Evolutionary conservation across 2,329 filamentous ascomycete species (phyloP).

Genomic region (Ramularia endophylla): DNA sequence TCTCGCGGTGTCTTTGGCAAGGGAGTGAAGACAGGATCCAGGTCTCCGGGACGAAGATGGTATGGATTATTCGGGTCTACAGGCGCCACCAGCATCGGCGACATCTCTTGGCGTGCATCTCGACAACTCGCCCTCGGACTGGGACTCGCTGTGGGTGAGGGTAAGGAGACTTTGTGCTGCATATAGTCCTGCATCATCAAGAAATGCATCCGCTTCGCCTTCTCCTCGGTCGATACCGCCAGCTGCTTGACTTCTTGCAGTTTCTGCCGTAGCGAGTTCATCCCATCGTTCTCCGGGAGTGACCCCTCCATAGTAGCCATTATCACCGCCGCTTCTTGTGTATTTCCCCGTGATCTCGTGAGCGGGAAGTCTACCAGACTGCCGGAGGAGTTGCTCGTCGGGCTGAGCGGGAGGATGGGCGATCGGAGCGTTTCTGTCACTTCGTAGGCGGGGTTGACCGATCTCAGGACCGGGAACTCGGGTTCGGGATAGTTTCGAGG

Average conservation of each 20-base stretch:
- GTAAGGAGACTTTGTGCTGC: slow-evolving; percentile 14
- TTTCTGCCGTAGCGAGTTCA: slow-evolving; percentile 41
- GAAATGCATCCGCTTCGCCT: slow-evolving; percentile 43
- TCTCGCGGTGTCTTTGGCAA: slow-evolving; percentile 20
- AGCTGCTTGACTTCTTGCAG: slow-evolving; percentile 44
- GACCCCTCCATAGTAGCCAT: slow-evolving; percentile 16
- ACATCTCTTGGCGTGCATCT: slow-evolving; percentile 1
- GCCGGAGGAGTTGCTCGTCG: slow-evolving; percentile 2
- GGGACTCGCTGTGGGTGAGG: slow-evolving; percentile 6
- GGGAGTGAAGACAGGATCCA: slow-evolving; percentile 31
- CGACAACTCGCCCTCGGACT: slow-evolving; percentile 1
- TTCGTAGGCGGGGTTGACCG: slow-evolving; percentile 21
- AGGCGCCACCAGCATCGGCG: slow-evolving; percentile 14
- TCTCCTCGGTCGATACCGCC: slow-evolving; percentile 41
- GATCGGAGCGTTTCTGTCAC: slow-evolving; percentile 14
- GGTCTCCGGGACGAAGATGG: slow-evolving; percentile 29
- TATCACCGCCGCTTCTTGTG: background rate
- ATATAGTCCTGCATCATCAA: slow-evolving; percentile 46
- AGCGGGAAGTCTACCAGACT: slow-evolving; percentile 5
- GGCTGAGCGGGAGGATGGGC: background rate
- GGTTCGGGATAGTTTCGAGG: too few species aligned
- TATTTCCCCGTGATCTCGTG: slow-evolving; percentile 4
- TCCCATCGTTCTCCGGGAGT: slow-evolving; percentile 47
- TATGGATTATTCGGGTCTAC: slow-evolving; percentile 33
- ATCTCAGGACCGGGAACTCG: too few species aligned